Percentiles rank a stretch among this genome's conserved stretches.
Evolutionary conservation across 371 early-diverging fungal genomes (phyloP).

Genomic region (Mucor mucedo): DNA sequence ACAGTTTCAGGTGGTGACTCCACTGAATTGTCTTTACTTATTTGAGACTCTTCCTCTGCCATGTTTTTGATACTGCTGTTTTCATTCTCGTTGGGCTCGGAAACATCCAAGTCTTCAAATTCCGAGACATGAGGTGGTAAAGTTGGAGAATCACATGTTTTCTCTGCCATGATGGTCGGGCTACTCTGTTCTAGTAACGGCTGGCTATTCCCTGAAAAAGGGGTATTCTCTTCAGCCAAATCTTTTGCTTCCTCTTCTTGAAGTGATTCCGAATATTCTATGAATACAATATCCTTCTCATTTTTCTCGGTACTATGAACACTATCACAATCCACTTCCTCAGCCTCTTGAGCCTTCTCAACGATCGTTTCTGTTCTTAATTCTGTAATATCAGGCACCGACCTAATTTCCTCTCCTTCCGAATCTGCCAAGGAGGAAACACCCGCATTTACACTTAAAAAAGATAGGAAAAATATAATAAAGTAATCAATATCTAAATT

Average conservation of each 20-base stretch:
- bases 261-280: not conserved
- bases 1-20: not conserved
- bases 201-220: not conserved
- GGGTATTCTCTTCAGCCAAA: not conserved
- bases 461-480: not conserved
- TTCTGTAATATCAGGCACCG: not conserved
- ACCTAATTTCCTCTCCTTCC: slow-evolving; percentile 2
- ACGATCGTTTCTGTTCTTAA: not conserved
- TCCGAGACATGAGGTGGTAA: not conserved
- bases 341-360: not conserved
- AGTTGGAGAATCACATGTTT: not conserved
- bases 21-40: not conserved
- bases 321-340: not conserved
- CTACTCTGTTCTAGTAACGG: not conserved
- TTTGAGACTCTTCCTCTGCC: not conserved
- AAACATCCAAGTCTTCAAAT: not conserved
- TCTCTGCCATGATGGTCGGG: not conserved
- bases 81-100: not conserved
- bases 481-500: not conserved
- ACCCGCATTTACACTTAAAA: not conserved
- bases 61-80: not conserved
- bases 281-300: not conserved
- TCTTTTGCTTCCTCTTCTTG: not conserved
- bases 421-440: not conserved
- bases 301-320: not conserved